Evolutionary conservation across 2,329 filamentous ascomycete species (phyloP).

Genomic region (Botrytis medusae): DNA sequence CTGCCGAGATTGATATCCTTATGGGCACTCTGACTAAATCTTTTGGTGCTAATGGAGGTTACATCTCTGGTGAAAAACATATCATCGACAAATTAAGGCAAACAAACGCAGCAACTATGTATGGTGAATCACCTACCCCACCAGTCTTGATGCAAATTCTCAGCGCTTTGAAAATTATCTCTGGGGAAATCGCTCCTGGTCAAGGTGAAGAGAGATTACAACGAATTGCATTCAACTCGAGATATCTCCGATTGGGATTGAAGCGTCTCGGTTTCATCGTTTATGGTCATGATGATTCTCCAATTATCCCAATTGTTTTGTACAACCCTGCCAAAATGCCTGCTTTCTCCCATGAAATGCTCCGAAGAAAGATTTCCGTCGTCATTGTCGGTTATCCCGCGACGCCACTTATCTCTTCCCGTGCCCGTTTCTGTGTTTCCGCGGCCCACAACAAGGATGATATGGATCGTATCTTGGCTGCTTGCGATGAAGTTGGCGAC

Average conservation of each 20-base stretch:
- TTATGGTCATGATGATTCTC: slow-evolving; percentile 95
- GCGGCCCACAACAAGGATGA: slow-evolving; percentile 98
- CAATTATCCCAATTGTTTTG: slow-evolving; percentile 89
- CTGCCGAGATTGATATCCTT: slow-evolving; percentile 84
- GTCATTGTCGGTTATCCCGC: slow-evolving; percentile 97
- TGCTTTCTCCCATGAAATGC: slow-evolving; percentile 97
- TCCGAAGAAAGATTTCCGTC: slow-evolving; percentile 94
- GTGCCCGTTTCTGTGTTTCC: slow-evolving; percentile 93
- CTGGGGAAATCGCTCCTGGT: slow-evolving; percentile 80
- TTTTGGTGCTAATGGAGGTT: slow-evolving; percentile 96
- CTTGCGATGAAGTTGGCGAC: slow-evolving; percentile 91
- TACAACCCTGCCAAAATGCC: slow-evolving; percentile 99
- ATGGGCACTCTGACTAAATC: slow-evolving; percentile 99
- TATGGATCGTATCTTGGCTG: slow-evolving; percentile 81
- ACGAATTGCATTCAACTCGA: slow-evolving; percentile 95
- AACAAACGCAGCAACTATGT: slow-evolving; percentile 82
- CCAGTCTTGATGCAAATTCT: slow-evolving; percentile 89
- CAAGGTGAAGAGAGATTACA: slow-evolving; percentile 95
- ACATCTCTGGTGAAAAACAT: slow-evolving; percentile 83
- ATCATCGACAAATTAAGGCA: slow-evolving; percentile 90
- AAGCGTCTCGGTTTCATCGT: slow-evolving; percentile 97
- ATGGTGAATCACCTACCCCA: slow-evolving; percentile 84
- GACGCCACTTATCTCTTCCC: slow-evolving; percentile 90
- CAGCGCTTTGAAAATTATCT: slow-evolving; percentile 82
- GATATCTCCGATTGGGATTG: slow-evolving; percentile 94